Base-by-base conservation (phyloP, 208 protist genomes). In the Spongospora subterranea region DNA sequence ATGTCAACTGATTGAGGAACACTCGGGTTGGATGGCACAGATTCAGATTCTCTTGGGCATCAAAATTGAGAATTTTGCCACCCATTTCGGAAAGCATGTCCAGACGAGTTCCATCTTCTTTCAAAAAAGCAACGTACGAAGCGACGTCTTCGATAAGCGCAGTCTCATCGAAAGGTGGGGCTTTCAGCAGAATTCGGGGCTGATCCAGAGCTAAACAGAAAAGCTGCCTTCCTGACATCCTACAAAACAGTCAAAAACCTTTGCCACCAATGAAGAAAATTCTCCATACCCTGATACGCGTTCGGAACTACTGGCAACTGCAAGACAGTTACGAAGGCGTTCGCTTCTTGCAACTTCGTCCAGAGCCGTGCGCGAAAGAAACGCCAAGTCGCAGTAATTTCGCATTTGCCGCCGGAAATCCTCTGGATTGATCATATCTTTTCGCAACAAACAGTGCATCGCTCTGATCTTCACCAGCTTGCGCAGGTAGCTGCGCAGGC, bases 11-110 rank as follows among this genome's bases (percentile, higher is more conserved):
- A 35, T 35, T 17, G 13, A 82, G 13, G 13, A 82, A n/a, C 17
- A 43, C 6, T 6, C 71, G n/a, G 6, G 71, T 82, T 43, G 71
- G 71, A 82, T 82, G 71, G 71, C n/a, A 20, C n/a, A 82, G n/a
- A 35, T 6, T 40, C 71, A 82, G 71, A n/a, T 6, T 35, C n/a
- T 6, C 17, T 20, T 82, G 6, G 17, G 17, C 71, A 35, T 20
- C 6, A 20, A n/a, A n/a, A 20, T 6, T n/a, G n/a, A 39, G 6
- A 20, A 82, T 35, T n/a, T 82, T 6, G 35, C 17, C 6, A n/a
- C 17, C 40, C 6, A 82, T 43, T 40, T 82, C 71, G n/a, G 17
- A 45, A 6, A 82, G 71, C 6, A 82, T n/a, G 6, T 82, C 71
- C 6, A 82, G 17, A 40, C 71, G 71, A 20, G 71, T n/a, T 20